Evolutionary conservation across 306 rosid genomes (phyloP), one percentile per base, ranked within the genome.

Genomic region (Senna tora): DNA sequence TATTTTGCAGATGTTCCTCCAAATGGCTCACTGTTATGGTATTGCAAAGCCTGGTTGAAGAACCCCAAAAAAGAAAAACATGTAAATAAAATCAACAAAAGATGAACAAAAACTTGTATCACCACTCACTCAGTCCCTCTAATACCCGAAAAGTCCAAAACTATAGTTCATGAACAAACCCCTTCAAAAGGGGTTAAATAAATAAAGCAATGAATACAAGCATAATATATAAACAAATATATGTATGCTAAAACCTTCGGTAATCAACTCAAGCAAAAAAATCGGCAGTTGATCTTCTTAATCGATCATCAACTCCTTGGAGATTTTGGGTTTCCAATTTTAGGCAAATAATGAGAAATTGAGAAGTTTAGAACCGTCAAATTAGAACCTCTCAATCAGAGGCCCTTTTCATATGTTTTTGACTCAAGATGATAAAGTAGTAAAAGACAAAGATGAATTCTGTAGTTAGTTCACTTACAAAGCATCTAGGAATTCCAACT

Each of bases 401-500:
- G 74, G 55, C 53, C 81, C 70, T 62, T 50, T 42, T 16, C 0
- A 4, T 36, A 4, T 58, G 3, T 32, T 33, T 33, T n/a, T 59
- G 67, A 69, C 47, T 79, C 78, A 75, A 73, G 21, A 65, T 15
- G 69, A 38, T 36, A 21, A 42, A 75, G 45, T 5, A 67, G 72
- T 67, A 11, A 72, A 69, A 50, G 45, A 67, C 50, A 77, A 47
- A 68, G 83, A 62, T 84, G 78, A 53, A 79, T 81, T 67, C 4
- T 67, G 76, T 78, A 36, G 70, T 34, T 8, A 34, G 75, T 69
- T 69, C 51, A 46, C 51, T 47, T 46, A 66, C 53, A 61, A 77
- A 77, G 78, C 67, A 79, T 49, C 43, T 52, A 8, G 62, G 63
- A 72, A 82, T 78, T 76, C 89, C 88, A 72, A 65, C 69, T 78